Conservation (phyloP, 2,329 filamentous ascomycete genomes). For the Microdochium paspali region DNA sequence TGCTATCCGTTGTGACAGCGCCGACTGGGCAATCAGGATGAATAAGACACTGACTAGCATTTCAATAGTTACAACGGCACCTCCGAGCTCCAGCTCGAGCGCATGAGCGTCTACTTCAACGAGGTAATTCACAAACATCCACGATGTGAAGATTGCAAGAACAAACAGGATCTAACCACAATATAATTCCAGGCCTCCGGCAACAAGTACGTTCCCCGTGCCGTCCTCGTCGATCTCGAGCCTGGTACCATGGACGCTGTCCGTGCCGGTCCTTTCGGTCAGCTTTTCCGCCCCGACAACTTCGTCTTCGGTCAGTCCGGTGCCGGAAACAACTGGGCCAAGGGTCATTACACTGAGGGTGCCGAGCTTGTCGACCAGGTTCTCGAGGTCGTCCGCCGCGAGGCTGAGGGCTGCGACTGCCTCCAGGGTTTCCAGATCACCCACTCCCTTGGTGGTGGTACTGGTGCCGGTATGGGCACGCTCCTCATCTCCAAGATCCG, state of each 20-base stretch:
- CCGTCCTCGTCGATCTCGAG: constrained; percentile 98
- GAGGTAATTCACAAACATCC: constrained; percentile 30
- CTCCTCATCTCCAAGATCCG: constrained; percentile 99
- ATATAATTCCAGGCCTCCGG: constrained; percentile 60
- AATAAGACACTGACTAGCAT: constrained; percentile 14
- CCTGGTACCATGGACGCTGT: constrained; percentile 99
- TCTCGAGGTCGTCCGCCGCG: constrained; percentile 94
- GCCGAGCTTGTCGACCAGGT: constrained; percentile 98
- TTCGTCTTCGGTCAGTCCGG: constrained; percentile 99
- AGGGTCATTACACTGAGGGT: constrained; percentile 99
- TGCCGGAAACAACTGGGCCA: constrained; percentile 99
- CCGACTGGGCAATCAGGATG: background rate
- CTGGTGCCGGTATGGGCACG: constrained; percentile 99
- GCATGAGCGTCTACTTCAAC: constrained; percentile 99
- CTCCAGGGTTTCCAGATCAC: constrained; percentile 99
- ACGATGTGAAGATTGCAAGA: background rate
- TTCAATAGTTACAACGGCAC: constrained; percentile 80
- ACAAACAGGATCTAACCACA: constrained; percentile 7
- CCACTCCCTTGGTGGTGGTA: constrained; percentile 99
- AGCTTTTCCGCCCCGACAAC: constrained; percentile 99
- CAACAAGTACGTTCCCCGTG: constrained; percentile 99
- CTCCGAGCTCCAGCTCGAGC: constrained; percentile 98
- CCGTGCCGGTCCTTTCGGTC: constrained; percentile 93
- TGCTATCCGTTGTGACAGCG: constrained; percentile 2
- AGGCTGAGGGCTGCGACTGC: constrained; percentile 98